phyloP scores from a whole-genome alignment of 805 yeast species.

The Lipomyces mesembrius region DNA sequence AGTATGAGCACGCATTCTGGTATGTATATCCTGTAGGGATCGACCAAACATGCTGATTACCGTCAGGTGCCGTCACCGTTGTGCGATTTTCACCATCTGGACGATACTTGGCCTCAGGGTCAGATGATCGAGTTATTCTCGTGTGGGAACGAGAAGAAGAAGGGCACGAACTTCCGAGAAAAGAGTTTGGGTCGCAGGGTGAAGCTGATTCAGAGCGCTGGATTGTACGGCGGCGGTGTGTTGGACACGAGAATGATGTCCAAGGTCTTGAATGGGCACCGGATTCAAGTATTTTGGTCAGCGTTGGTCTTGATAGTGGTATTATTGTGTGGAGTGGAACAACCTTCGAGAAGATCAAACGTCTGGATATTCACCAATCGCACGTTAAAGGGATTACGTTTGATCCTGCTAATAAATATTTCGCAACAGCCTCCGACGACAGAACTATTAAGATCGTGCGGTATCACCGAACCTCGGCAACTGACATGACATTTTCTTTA shows the following conservation, averaged over 20 bases:
- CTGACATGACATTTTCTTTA: constrained; percentile 78
- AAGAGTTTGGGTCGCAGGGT: constrained; percentile 64
- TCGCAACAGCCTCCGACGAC: constrained; percentile 96
- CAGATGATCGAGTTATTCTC: constrained; percentile 88
- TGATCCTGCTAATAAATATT: constrained; percentile 97
- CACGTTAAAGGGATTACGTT: constrained; percentile 96
- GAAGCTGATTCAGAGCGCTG: constrained; percentile 85
- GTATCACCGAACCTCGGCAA: constrained; percentile 70
- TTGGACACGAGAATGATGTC: constrained; percentile 96
- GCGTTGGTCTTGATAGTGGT: constrained; percentile 92
- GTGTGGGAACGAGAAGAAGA: constrained; percentile 93
- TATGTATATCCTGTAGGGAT: constrained; percentile 5
- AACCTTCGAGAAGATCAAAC: constrained; percentile 75
- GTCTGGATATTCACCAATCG: constrained; percentile 91
- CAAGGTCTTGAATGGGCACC: constrained; percentile 99
- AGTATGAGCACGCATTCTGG: constrained; percentile 96
- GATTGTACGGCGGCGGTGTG: constrained; percentile 89
- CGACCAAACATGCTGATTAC: not conserved
- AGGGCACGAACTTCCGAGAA: constrained; percentile 50
- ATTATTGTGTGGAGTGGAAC: constrained; percentile 92
- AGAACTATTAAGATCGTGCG: constrained; percentile 86
- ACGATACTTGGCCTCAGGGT: constrained; percentile 87
- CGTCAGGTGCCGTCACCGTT: constrained; percentile 73
- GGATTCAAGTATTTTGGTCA: constrained; percentile 84
- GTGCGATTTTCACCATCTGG: constrained; percentile 94